Evolutionary conservation across 2,329 filamentous ascomycete genomes (phyloP), one percentile per base, ranked within the genome.

Genomic region (Aspergillus fischeri): DNA sequence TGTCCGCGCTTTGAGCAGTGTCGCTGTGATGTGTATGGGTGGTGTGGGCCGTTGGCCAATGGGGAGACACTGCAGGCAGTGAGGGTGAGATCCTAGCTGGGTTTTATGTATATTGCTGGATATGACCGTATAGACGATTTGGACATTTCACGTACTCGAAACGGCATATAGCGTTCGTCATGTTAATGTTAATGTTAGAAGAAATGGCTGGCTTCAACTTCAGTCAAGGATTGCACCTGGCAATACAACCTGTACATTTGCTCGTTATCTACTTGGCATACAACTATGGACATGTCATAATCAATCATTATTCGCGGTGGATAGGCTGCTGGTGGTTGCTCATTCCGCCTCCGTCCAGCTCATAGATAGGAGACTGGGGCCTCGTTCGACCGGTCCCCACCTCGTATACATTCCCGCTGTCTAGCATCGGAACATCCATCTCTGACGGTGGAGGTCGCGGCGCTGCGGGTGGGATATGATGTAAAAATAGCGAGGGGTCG

Each of bases 1-100:
- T 70, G 67, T 51, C 67, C 67, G 20, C 63, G 65, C 21, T 65
- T 61, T 29, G 67, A 69, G 45, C 67, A 70, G 57, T 70, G 67
- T 55, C 67, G 67, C 5, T 70, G 68, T 45, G 68, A 70, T 56
- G 58, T 59, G 21, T 70, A 68, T 51, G 67, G 68, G 49, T 70
- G 67, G 68, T 70, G 68, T 48, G 68, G 44, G 3, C 41, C 41
- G 8, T 24, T 45, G 20, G 42, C 42, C 2, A 8, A 24, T 11
- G 42, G 42, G 20, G 42, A 45, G 42, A 24, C 21, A 24, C 42
- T 45, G 42, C 20, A 45, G 42, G 20, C 42, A 21, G 42, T 45
- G 20, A 20, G 42, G 42, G 42, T 21, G 42, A 8, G 5, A 3
- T 11, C 42, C 10, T 20, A 24, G 41, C 4, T 42, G 20, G 41